A percentile compares a stretch with the other conserved stretches of the same genome.
Conservation (phyloP, 208 protist genomes). For the Leishmania major region DNA sequence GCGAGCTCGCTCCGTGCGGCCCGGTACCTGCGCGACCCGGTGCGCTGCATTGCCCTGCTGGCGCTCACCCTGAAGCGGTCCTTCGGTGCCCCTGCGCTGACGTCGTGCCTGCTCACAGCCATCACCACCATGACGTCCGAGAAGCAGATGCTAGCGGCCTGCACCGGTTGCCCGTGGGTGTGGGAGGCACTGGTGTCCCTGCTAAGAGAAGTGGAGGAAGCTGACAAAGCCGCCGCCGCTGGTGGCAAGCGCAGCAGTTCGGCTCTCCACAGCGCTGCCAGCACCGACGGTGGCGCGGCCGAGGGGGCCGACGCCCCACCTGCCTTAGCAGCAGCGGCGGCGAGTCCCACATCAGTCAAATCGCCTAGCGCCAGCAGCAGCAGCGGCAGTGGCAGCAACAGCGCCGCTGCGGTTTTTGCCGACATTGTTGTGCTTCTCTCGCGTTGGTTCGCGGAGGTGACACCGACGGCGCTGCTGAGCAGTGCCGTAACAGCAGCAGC, state of each 20-base stretch:
- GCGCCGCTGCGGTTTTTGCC: slow-evolving; percentile 4
- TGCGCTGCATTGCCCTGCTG: slow-evolving; percentile 47
- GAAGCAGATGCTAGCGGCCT: slow-evolving; percentile 45
- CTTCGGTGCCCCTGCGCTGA: slow-evolving; percentile 25
- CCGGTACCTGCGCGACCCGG: slow-evolving; percentile 50
- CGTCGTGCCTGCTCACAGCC: slow-evolving; percentile 34
- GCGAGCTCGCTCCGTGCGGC: slow-evolving; percentile 46
- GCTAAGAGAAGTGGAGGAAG: slow-evolving; percentile 11
- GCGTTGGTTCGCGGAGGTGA: slow-evolving; percentile 19
- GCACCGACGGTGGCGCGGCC: not conserved
- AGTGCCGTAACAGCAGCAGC: not conserved
- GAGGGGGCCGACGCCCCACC: not conserved
- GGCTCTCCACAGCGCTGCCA: not conserved
- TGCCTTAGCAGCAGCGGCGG: not conserved
- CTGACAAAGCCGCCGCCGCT: not conserved
- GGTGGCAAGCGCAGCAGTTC: not conserved
- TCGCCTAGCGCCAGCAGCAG: slow-evolving; percentile 1
- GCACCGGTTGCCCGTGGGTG: slow-evolving; percentile 38
- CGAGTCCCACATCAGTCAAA: not conserved
- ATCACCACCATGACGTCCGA: slow-evolving; percentile 43
- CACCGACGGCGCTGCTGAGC: slow-evolving; percentile 18
- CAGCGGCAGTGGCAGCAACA: slow-evolving; percentile 6
- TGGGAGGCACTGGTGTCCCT: slow-evolving; percentile 31
- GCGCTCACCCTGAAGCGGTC: slow-evolving; percentile 28
- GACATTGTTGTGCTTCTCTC: slow-evolving; percentile 13